Conservation (phyloP, 306 rosid genomes). For the Begonia masoniana region DNA sequence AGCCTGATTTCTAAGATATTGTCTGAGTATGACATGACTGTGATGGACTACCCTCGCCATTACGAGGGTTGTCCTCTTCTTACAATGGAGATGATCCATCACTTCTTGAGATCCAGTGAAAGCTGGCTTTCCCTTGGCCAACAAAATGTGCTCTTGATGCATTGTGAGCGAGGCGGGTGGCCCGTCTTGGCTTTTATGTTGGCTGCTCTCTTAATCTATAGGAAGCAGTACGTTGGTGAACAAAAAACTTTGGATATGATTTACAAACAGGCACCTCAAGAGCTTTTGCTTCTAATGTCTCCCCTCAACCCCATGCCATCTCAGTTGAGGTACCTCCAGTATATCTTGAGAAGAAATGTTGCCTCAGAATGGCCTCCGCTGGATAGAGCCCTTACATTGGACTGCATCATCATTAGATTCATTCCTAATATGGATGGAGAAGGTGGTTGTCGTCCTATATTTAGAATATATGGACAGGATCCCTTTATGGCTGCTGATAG, state of each 20-base stretch:
- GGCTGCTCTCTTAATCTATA: conserved; percentile 79
- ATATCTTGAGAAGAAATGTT: conserved; percentile 84
- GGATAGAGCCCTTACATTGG: conserved; percentile 86
- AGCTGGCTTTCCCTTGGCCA: conserved; percentile 87
- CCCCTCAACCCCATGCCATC: conserved; percentile 90
- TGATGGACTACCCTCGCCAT: conserved; percentile 89
- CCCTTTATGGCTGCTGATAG: conserved; percentile 86
- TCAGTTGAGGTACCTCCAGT: conserved; percentile 89
- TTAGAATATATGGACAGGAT: conserved; percentile 90
- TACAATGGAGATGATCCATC: conserved; percentile 94
- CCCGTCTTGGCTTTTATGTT: conserved; percentile 88
- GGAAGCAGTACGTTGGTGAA: conserved; percentile 74
- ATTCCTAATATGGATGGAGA: conserved; percentile 77
- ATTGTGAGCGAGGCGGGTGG: conserved; percentile 95
- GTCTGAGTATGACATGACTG: conserved; percentile 77
- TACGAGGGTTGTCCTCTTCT: conserved; percentile 94
- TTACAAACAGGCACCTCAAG: conserved; percentile 85
- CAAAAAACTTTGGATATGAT: conserved; percentile 90
- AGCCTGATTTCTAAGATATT: conserved; percentile 56
- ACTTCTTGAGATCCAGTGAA: conserved; percentile 88
- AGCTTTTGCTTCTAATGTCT: conserved; percentile 87
- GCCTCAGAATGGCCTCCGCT: conserved; percentile 92
- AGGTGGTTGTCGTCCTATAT: conserved; percentile 91
- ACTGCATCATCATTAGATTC: conserved; percentile 62
- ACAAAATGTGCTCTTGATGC: conserved; percentile 76